A percentile compares a stretch with the other conserved stretches of the same genome.
Conservation (phyloP, 2,329 filamentous ascomycete genomes). For the Kalaharituber pfeilii region DNA sequence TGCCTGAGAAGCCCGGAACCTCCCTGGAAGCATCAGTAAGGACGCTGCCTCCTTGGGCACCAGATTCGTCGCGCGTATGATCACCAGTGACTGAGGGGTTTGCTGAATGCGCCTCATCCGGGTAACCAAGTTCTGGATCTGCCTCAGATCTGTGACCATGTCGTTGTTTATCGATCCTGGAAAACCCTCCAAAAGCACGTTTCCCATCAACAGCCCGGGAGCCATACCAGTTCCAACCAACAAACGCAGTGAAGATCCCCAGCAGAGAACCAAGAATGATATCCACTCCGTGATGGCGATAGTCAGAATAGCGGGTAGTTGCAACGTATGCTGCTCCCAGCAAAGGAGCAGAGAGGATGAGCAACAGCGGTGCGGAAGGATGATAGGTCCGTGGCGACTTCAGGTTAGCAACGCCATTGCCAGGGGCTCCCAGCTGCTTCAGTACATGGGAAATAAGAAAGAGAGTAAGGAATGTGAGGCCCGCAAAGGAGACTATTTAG, state of each 20-base stretch:
- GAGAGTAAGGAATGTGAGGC: slow-evolving; percentile 68
- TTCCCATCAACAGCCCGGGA: neutral
- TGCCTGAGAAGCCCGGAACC: neutral
- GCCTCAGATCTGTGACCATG: neutral
- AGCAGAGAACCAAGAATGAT: slow-evolving; percentile 72
- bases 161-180: neutral
- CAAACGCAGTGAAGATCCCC: slow-evolving; percentile 51
- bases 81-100: neutral
- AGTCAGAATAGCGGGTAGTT: slow-evolving; percentile 75
- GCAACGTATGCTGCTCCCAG: slow-evolving; percentile 62
- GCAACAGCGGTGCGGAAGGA: slow-evolving; percentile 61
- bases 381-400: slow-evolving; percentile 42
- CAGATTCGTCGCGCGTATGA: too few species aligned
- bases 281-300: slow-evolving; percentile 82
- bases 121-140: neutral
- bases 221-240: slow-evolving; percentile 29
- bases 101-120: neutral
- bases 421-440: neutral
- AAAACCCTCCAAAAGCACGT: neutral
- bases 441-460: slow-evolving; percentile 67
- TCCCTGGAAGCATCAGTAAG: neutral
- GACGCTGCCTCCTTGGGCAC: neutral
- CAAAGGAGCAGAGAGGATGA: slow-evolving; percentile 45
- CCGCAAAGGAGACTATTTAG: slow-evolving; percentile 32
- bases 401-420: neutral